Base-by-base conservation (phyloP, 148 eudicot species). In the Rhododendron vialii region DNA sequence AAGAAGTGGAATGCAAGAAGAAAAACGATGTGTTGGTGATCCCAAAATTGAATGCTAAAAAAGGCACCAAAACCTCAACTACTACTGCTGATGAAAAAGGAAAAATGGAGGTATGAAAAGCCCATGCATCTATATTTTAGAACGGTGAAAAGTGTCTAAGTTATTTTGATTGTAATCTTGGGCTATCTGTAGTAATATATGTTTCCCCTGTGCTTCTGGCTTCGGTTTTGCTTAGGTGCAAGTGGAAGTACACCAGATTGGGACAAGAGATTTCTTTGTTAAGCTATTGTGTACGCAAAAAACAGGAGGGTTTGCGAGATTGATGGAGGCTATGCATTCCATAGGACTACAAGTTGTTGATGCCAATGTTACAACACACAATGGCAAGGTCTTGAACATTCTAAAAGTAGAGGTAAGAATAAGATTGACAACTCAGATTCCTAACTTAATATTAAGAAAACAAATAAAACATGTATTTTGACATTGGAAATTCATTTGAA, bases 161-260 rank as follows among this genome's bases (percentile, higher is more conserved):
- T 20, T 36, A 18, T 18, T 36, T 20, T 20, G 38, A 36, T 75
- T 17, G 7, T 20, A 14, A 75, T 38, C 20, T 13, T 28, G 77
- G 5, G 45, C 17, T 65, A 38, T 50, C 83, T 67, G 67, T 12
- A 55, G 38, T 35, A 35, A 36, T 20, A 33, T 26, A 30, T 63
- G 57, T 33, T 51, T 28, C 13, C 38, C 51, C 5, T 63, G 20
- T 63, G 20, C 24, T 14, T 78, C 28, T 38, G 43, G 65, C 12
- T 83, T 48, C 35, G 7, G 57, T 78, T n/a, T 33, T 61, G 35
- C 48, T 35, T 83, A 93, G 98, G 93, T 84, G 48, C 86, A 92
- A 86, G 89, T 96, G 41, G 93, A 95, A 85, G 96, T 92, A 30
- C 86, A 86, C 85, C 92, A 92, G 88, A 90, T 95, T 78, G 90